Evolutionary conservation across 2,329 filamentous ascomycete species (phyloP).

Genomic region (Penicillium sp.): DNA sequence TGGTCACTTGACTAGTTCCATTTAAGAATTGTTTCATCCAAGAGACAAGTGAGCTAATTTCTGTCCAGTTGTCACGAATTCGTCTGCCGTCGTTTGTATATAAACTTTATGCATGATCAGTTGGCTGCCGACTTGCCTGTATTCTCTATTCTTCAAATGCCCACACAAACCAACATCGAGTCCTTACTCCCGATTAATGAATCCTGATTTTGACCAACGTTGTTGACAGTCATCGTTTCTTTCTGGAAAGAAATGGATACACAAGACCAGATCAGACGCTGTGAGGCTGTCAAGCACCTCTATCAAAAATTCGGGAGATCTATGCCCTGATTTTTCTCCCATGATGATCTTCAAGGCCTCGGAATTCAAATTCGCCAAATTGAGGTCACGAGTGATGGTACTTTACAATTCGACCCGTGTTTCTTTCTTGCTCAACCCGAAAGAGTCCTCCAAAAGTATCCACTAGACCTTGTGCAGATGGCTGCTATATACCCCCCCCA

Average conservation of each 20-base stretch:
- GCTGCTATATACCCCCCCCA: too few species aligned
- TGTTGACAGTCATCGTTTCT: not conserved
- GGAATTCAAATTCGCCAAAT: not conserved
- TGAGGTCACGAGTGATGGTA: not conserved
- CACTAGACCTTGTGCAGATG: not conserved
- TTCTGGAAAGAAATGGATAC: not conserved
- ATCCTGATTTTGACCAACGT: not conserved
- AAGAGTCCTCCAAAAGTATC: not conserved
- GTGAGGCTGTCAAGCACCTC: not conserved
- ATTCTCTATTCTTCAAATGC: too few species aligned
- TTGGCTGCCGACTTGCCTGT: too few species aligned
- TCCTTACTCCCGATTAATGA: not conserved
- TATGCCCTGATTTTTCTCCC: not conserved
- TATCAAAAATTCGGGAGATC: not conserved
- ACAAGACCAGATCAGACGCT: not conserved
- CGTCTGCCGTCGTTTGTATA: too few species aligned
- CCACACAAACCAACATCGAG: not conserved
- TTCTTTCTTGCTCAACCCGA: not conserved
- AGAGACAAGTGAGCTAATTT: too few species aligned
- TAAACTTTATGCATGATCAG: too few species aligned
- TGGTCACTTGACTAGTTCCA: too few species aligned
- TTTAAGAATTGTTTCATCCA: too few species aligned
- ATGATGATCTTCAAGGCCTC: not conserved
- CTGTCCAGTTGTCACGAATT: too few species aligned
- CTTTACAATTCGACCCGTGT: not conserved